A percentile compares a stretch with the other conserved stretches of the same genome.
These are phyloP conservation scores for Nakazawaea wyomingensis DNA, from an alignment of 805 yeast genomes.

Conservation along the genomic window DNA sequence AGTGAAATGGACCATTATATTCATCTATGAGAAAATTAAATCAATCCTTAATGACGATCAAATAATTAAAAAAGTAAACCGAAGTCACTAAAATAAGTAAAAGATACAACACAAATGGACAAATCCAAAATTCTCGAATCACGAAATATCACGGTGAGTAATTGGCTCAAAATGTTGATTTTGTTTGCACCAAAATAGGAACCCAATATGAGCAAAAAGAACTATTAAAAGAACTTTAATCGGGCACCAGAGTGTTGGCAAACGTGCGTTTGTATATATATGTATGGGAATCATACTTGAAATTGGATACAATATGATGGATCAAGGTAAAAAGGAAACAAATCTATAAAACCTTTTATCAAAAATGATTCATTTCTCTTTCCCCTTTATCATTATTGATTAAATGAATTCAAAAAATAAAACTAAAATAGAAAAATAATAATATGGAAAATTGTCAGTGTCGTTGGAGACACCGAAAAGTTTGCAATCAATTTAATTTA, in stretches of 20 bases:
- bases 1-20: slow-evolving; percentile 66
- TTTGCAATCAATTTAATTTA: background rate
- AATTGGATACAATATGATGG: too few relatives aligned
- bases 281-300: background rate
- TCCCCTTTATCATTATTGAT: background rate
- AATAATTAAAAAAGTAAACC: slow-evolving; percentile 1
- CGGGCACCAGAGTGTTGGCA: slow-evolving; percentile 93
- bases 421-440: background rate
- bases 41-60: background rate
- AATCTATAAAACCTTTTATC: background rate
- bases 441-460: slow-evolving; percentile 9
- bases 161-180: slow-evolving; percentile 44
- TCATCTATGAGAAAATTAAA: slow-evolving; percentile 26
- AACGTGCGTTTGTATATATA: slow-evolving; percentile 33
- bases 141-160: slow-evolving; percentile 66
- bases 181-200: slow-evolving; percentile 93
- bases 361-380: background rate
- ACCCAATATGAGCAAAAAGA: slow-evolving; percentile 47
- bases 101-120: slow-evolving; percentile 10
- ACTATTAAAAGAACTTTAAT: slow-evolving; percentile 23
- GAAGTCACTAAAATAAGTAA: slow-evolving; percentile 13
- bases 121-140: slow-evolving; percentile 8
- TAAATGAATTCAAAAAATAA: background rate
- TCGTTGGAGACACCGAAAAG: slow-evolving; percentile 15
- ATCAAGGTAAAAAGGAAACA: background rate